Base-by-base conservation (phyloP, 176 grass and related monocot genomes). In the Raddia guianensis region DNA sequence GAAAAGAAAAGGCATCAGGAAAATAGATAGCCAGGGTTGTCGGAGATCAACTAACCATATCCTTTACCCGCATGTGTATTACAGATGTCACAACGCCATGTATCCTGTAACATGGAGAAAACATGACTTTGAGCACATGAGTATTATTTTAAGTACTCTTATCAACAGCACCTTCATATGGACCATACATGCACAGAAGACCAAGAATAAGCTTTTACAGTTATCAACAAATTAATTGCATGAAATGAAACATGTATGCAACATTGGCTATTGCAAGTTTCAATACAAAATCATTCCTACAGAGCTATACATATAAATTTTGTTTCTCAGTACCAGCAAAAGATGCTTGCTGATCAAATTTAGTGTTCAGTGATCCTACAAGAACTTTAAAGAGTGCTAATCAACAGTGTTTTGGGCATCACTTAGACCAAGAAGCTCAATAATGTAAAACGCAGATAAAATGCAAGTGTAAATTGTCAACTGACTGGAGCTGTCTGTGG, bases 71-170 rank as follows among this genome's bases (percentile, higher is more conserved):
- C 82, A 80, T 91, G 90, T 2, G 78, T 58, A 84, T 90, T 88
- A 76, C 97, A 99, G 68, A 99, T 86, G 48, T 96, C 91, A 49
- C 97, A 99, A 21, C 87, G 88, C 93, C 97, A 99, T 58, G 89
- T 49, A 72, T 91, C 97, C 97, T 99, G 92, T 57, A 73, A 79
- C 63, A 85, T 79, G 34, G 49, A 62, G 35, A 73, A 82, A 87
- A 76, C 80, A 86, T 33, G 9, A 72, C 45, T 75, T 43, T 15
- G 15, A 61, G 14, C 54, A 61, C 8, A 6, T 71, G 33, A 75
- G 13, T 34, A 62, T 15, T 14, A 79, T 54, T 66, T 67, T 64
- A 54, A 48, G 71, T 19, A 70, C 14, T 40, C 21, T 55, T 53
- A 68, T 27, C 35, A 53, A 76, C 20, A 82, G 13, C 53, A 50